These are phyloP conservation scores for Ailanthus altissimus DNA, from an alignment of 345 rosid genomes.

Conservation along the genomic window DNA sequence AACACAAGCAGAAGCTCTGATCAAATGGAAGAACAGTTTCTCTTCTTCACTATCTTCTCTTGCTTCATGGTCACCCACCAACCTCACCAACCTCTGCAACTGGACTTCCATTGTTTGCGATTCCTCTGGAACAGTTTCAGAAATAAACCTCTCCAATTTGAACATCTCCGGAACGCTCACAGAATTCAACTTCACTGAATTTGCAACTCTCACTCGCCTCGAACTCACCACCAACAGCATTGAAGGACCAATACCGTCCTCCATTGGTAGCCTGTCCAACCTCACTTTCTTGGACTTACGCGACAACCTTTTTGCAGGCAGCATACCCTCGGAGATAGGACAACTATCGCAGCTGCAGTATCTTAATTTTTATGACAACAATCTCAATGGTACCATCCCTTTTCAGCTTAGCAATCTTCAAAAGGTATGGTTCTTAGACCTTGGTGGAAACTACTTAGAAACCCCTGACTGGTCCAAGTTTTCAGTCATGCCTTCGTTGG, in stretches of 20 bases:
- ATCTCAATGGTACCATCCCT: slow-evolving; percentile 49
- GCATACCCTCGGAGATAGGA: slow-evolving; percentile 44
- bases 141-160: slow-evolving; percentile 37
- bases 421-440: slow-evolving; percentile 49
- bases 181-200: slow-evolving; percentile 47
- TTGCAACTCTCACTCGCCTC: slow-evolving; percentile 47
- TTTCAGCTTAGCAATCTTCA: slow-evolving; percentile 46
- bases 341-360: slow-evolving; percentile 39
- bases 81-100: slow-evolving; percentile 56
- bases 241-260: slow-evolving; percentile 35
- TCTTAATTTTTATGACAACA: slow-evolving; percentile 44
- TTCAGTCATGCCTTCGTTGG: slow-evolving; percentile 47
- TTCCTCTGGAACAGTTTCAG: slow-evolving; percentile 32
- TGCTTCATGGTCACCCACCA: slow-evolving; percentile 55
- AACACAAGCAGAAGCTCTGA: slow-evolving; percentile 62
- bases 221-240: slow-evolving; percentile 35
- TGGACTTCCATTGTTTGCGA: slow-evolving; percentile 58
- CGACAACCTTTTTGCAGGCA: slow-evolving; percentile 37
- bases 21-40: slow-evolving; percentile 54
- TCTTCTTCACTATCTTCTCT: slow-evolving; percentile 34
- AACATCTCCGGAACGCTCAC: slow-evolving; percentile 42
- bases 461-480: slow-evolving; percentile 59
- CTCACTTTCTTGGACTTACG: slow-evolving; percentile 48
- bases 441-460: slow-evolving; percentile 55
- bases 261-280: slow-evolving; percentile 40